Percentiles rank a stretch among this genome's conserved stretches.
Conservation (phyloP, 1,284 basidiomycete genomes). For the Moesziomyces parantarcticus region DNA sequence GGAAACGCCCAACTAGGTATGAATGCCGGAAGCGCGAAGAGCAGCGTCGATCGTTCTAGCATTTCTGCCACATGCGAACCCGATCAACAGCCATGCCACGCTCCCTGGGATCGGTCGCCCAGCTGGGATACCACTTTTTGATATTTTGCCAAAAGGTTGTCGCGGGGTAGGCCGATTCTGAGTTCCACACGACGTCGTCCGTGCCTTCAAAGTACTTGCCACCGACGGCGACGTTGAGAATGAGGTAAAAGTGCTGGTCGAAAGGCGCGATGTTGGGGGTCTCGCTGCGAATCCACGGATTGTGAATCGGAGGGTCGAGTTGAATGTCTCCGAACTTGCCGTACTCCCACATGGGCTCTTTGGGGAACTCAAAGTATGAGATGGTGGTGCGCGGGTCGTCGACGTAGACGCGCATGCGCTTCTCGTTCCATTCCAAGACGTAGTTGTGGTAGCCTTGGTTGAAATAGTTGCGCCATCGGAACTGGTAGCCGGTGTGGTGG, state of each 20-base stretch:
- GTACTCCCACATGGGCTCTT: conserved; percentile 76
- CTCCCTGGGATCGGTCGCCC: conserved; percentile 28
- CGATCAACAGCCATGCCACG: conserved; percentile 80
- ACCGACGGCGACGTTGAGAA: conserved; percentile 82
- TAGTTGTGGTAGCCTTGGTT: conserved; percentile 81
- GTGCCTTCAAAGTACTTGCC: conserved; percentile 79
- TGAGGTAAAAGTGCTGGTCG: conserved; percentile 85
- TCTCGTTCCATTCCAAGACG: conserved; percentile 81
- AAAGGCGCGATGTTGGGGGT: conserved; percentile 78
- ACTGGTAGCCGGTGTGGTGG: conserved; percentile 78
- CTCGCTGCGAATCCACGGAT: conserved; percentile 41
- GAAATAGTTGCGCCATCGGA: conserved; percentile 77
- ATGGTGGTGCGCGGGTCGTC: conserved; percentile 76
- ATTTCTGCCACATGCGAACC: conserved; percentile 76
- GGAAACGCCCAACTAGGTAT: background rate
- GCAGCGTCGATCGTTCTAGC: conserved; percentile 1
- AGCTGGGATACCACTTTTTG: conserved; percentile 49
- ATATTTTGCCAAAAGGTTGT: conserved; percentile 76
- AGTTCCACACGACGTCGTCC: conserved; percentile 71
- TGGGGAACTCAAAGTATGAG: conserved; percentile 75
- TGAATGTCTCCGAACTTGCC: conserved; percentile 79
- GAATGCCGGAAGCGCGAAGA: background rate
- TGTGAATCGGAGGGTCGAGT: conserved; percentile 77
- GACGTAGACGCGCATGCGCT: conserved; percentile 78
- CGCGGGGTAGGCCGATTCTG: conserved; percentile 71